These are phyloP conservation scores for Citrus sp. DNA, from an alignment of 345 rosid species.

Conservation along the genomic window DNA sequence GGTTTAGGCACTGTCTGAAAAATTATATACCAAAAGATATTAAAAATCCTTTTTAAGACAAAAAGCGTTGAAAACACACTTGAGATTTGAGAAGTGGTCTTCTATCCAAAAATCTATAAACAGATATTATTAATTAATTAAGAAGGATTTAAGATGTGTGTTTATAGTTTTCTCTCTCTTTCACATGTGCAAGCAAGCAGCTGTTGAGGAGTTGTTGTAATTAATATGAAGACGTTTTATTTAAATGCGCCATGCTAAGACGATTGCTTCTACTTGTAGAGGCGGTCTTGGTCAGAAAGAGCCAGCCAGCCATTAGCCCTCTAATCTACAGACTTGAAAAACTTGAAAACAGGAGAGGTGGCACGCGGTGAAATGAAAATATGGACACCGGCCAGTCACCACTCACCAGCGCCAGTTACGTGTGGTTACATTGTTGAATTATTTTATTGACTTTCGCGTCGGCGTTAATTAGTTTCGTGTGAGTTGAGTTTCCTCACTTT, in stretches of 20 bases:
- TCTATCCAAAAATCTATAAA: no score
- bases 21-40: background rate
- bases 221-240: background rate
- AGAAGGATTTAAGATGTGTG: no score
- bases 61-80: background rate
- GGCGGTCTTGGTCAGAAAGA: background rate
- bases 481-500: background rate
- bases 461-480: background rate
- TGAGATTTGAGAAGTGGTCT: background rate
- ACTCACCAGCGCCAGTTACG: background rate
- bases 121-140: no score
- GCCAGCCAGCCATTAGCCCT: background rate
- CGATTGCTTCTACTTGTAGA: no score
- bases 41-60: no score
- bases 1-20: constrained; percentile 8
- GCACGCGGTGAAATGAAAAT: background rate
- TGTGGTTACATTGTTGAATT: background rate
- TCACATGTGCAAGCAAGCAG: background rate
- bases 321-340: no score
- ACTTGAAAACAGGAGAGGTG: no score
- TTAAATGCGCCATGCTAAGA: background rate
- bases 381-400: no score
- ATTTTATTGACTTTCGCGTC: background rate
- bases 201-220: no score
- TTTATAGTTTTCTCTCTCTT: background rate